Evolutionary conservation across 2,329 filamentous ascomycete genomes (phyloP).

Genomic region (Chaetomium olivaceum): DNA sequence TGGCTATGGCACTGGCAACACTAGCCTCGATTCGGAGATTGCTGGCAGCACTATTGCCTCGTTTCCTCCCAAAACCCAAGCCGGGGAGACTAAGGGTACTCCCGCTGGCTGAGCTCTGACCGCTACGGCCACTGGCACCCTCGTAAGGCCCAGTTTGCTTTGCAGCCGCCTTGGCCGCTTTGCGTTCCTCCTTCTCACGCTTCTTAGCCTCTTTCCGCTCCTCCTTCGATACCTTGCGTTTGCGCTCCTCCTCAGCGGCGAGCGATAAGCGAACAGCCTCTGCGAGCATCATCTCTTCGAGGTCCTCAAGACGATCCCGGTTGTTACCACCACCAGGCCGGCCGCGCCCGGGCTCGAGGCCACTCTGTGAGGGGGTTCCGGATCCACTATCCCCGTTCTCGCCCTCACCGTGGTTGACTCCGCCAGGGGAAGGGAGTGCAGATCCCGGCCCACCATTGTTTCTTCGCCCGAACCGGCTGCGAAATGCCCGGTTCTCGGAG

Average conservation of each 20-base stretch:
- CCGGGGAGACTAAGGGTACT: slow-evolving; percentile 65
- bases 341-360: slow-evolving; percentile 38
- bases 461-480: slow-evolving; percentile 59
- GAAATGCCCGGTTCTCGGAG: slow-evolving; percentile 53
- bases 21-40: slow-evolving; percentile 60
- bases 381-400: slow-evolving; percentile 33
- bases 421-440: slow-evolving; percentile 25
- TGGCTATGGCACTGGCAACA: slow-evolving; percentile 46
- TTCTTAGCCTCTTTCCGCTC: slow-evolving; percentile 84
- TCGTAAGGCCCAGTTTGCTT: slow-evolving; percentile 43
- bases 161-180: slow-evolving; percentile 73
- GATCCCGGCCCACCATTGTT: slow-evolving; percentile 45
- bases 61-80: slow-evolving; percentile 58
- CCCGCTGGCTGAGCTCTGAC: slow-evolving; percentile 55
- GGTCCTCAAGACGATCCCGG: slow-evolving; percentile 70
- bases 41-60: slow-evolving; percentile 61
- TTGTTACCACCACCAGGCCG: slow-evolving; percentile 30
- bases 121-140: slow-evolving; percentile 44
- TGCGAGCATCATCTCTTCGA: slow-evolving; percentile 98
- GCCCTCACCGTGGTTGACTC: slow-evolving; percentile 31
- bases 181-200: slow-evolving; percentile 76
- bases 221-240: slow-evolving; percentile 75
- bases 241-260: slow-evolving; percentile 91
- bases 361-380: slow-evolving; percentile 32
- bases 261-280: slow-evolving; percentile 90